Conservation (phyloP, 306 rosid genomes). For the Cucumis sativus region Cucumber_9930_V3 NC_026657.2:39246501-39247000, state of each 20-base stretch:
- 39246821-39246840: background rate
- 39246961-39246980: background rate
- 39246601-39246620: no score
- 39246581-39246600: no score
- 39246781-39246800: background rate
- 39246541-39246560: no score
- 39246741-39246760: background rate
- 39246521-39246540: no score
- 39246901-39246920: background rate
- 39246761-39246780: background rate
- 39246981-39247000: background rate
- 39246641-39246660: background rate
- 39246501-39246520: no score
- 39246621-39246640: no score
- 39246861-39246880: background rate
- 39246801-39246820: background rate
- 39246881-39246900: background rate
- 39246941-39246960: background rate
- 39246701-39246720: background rate
- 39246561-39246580: no score
- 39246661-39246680: background rate
- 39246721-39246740: background rate
- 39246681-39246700: background rate
- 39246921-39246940: background rate
- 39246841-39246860: background rate